Base-by-base conservation (phyloP, 257 asterid genomes). In the Phtheirospermum japonicum region DNA sequence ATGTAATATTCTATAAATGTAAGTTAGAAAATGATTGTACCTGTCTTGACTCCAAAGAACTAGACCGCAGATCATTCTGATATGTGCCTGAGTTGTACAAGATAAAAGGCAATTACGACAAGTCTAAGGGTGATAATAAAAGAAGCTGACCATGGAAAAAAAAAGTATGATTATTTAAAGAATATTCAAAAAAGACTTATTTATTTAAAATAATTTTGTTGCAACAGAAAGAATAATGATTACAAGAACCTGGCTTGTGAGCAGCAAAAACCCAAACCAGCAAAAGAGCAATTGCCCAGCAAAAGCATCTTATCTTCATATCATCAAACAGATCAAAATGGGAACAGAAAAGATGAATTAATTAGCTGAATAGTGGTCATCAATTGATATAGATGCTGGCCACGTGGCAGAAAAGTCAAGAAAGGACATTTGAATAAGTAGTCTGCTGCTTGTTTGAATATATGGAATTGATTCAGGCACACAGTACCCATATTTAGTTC, bases 221-320 rank as follows among this genome's bases (percentile, higher is more conserved):
- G 45, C 45, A 39, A 39, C 11, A 8, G 13, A 39, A 39, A 39
- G 45, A 39, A 8, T 9, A 12, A 1, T 39, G 11, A 39, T 39
- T 34, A 39, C 45, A 53, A 56, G 23, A 56, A 56, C 61, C 61
- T 56, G 61, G 43, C 9, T 56, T 16, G 61, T 56, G 12, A 31
- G 61, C 40, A 56, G 43, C 43, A 56, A 56, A 56, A 32, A 33
- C 61, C 61, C 45, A 56, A 5, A 9, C 32, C 61, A 56, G 26
- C 61, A 56, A 56, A 56, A 30, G 23, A 0, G 34, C 16, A 4
- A 56, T 14, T 31, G 43, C 43, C 12, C 6, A 12, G 4, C 12
- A 13, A 9, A 4, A 31, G 23, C 30, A 31, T n/a, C 10, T n/a
- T 32, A 12, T 56, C 23, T 56, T 56, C 61, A 12, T 56, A 30